These are phyloP conservation scores for Coemansia sp. DNA, from an alignment of 192 early-diverging fungal species.

Conservation along the genomic window DNA sequence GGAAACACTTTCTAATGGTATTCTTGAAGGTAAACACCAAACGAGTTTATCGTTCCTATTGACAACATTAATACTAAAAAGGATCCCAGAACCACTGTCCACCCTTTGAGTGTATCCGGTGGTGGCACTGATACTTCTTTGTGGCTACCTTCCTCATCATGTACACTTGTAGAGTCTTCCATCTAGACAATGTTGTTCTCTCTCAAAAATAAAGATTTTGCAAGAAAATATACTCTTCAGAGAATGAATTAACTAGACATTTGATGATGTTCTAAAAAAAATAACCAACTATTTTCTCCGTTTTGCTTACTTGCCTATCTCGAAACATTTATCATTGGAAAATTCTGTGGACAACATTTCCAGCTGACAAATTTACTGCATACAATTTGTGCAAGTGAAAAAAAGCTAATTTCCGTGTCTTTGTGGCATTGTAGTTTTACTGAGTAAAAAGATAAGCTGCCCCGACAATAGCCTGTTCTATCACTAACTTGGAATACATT, in stretches of 20 bases:
- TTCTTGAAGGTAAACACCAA: conserved; percentile 32
- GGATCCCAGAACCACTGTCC: conserved; percentile 29
- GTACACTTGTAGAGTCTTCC: not conserved
- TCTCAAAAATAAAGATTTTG: not conserved
- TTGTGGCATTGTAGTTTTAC: not conserved
- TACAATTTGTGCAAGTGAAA: not conserved
- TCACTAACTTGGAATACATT: not conserved
- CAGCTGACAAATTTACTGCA: not conserved
- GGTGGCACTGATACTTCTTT: not conserved
- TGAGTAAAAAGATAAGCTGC: not conserved
- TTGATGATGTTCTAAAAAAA: not conserved
- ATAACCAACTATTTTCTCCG: not conserved
- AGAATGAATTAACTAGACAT: not conserved
- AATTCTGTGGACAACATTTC: not conserved
- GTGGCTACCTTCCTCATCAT: not conserved
- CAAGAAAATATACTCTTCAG: not conserved
- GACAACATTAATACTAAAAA: conserved; percentile 36
- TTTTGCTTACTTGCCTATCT: not conserved
- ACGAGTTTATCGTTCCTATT: conserved; percentile 27
- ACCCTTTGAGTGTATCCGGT: conserved; percentile 19
- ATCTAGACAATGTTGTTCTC: not conserved
- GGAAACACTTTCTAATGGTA: conserved; percentile 30
- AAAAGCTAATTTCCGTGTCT: not conserved
- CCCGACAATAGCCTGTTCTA: not conserved
- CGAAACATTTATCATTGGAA: conserved; percentile 1